A percentile compares a stretch with the other conserved stretches of the same genome.
These are phyloP conservation scores for Pyrrhoderma noxium DNA, from an alignment of 1,284 basidiomycete species.

Conservation along the genomic window DNA sequence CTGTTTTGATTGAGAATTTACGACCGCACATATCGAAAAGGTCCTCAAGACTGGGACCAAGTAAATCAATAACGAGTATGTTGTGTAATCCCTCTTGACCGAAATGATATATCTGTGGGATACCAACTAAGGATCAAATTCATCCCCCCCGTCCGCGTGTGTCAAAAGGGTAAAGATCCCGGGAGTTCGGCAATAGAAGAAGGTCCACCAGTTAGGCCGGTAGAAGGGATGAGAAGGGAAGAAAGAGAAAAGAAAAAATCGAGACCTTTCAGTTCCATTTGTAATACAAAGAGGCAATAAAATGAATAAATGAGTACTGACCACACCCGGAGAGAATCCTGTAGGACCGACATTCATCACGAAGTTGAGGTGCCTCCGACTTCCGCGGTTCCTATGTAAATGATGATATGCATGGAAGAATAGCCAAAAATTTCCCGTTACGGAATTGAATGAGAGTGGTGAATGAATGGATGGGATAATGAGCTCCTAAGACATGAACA, in stretches of 20 bases:
- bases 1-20: constrained; percentile 93
- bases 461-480: constrained; percentile 1
- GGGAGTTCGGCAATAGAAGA: no score
- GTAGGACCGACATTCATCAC: constrained; percentile 96
- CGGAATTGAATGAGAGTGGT: no score
- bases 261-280: neutral
- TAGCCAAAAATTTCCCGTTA: neutral
- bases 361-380: constrained; percentile 91
- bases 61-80: constrained; percentile 92
- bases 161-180: no score
- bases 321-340: constrained; percentile 90
- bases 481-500: constrained; percentile 5
- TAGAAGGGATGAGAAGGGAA: neutral
- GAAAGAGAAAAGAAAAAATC: no score
- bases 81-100: constrained; percentile 97
- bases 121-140: constrained; percentile 68
- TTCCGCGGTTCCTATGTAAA: constrained; percentile 85
- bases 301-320: constrained; percentile 39
- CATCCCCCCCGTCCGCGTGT: neutral
- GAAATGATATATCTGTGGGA: constrained; percentile 96
- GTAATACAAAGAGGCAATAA: constrained; percentile 12
- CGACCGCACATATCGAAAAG: constrained; percentile 95
- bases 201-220: neutral
- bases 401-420: neutral
- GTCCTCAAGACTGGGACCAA: constrained; percentile 90